phyloP scores from a whole-genome alignment of 768 basidiomycete genomes.

The Neoboletus magnificus region DNA sequence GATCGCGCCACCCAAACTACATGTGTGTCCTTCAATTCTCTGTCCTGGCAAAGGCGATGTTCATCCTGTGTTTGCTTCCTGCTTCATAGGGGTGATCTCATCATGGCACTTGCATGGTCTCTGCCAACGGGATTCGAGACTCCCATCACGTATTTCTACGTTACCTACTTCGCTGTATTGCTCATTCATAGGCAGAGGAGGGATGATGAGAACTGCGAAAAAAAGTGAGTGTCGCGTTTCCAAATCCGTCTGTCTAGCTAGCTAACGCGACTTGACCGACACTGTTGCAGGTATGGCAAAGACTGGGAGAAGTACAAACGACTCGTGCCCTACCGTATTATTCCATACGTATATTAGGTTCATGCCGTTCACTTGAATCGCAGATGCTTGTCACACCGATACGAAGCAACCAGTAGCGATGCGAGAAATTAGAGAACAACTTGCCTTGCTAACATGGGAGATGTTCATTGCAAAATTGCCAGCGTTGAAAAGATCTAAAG shows the following conservation, averaged over 20 bases:
- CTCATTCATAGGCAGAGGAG: conserved; percentile 87
- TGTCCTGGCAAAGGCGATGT: too few species aligned
- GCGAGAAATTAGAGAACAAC: too few species aligned
- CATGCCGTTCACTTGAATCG: background rate
- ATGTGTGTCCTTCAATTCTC: conserved; percentile 43
- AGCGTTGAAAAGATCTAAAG: too few species aligned
- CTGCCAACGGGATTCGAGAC: conserved; percentile 89
- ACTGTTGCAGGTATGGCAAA: conserved; percentile 68
- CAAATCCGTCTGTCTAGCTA: background rate
- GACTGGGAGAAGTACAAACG: conserved; percentile 92
- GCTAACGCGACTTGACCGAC: background rate
- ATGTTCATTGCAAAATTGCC: too few species aligned
- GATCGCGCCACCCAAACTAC: conserved; percentile 91
- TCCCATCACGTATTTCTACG: conserved; percentile 95
- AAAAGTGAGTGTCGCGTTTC: conserved; percentile 61
- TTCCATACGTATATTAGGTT: conserved; percentile 74
- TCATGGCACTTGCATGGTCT: conserved; percentile 93
- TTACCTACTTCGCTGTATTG: conserved; percentile 82
- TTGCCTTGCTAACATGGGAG: too few species aligned
- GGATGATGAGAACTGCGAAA: conserved; percentile 88
- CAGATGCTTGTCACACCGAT: background rate
- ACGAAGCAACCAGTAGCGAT: background rate
- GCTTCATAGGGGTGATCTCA: conserved; percentile 63
- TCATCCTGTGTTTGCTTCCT: background rate
- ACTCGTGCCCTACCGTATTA: conserved; percentile 79